Percentiles rank a stretch among this genome's conserved stretches.
Conservation (phyloP, 2,329 filamentous ascomycete species). For the Fusarium concolor region DNA sequence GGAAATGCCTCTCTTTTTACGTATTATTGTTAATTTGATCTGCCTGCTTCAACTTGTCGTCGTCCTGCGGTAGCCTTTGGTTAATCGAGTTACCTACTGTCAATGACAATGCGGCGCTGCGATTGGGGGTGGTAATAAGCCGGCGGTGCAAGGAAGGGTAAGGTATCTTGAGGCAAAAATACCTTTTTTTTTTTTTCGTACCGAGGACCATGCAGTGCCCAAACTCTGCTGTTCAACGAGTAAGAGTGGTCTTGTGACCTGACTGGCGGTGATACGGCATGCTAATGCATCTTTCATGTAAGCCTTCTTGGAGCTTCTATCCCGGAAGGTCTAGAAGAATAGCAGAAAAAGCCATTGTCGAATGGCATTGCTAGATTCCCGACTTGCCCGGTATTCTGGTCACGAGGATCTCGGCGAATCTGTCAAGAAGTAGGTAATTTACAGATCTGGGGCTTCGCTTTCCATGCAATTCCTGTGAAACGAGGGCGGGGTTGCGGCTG, state of each 20-base stretch:
- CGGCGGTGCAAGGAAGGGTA: constrained; percentile 25
- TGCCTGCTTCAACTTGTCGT: constrained; percentile 6
- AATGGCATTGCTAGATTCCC: constrained; percentile 36
- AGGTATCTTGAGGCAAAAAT: constrained; percentile 17
- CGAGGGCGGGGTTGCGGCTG: constrained; percentile 35
- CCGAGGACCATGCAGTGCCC: constrained; percentile 9
- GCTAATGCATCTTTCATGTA: not conserved
- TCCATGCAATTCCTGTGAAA: constrained; percentile 7
- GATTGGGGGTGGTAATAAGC: constrained; percentile 29
- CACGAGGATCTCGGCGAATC: constrained; percentile 36
- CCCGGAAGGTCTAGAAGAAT: constrained; percentile 16
- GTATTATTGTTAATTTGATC: not conserved
- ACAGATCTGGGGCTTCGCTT: constrained; percentile 29
- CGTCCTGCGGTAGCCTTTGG: constrained; percentile 9
- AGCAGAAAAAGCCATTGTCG: constrained; percentile 34
- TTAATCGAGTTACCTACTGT: not conserved
- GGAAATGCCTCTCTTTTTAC: constrained; percentile 32
- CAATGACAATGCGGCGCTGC: constrained; percentile 12
- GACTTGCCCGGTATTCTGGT: constrained; percentile 24
- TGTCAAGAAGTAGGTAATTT: constrained; percentile 13
- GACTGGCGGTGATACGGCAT: constrained; percentile 9
- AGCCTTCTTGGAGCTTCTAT: not conserved
- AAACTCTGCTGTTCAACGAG: constrained; percentile 17
- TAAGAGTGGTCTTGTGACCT: constrained; percentile 17
- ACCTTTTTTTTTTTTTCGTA: constrained; percentile 2